Evolutionary conservation across 805 yeast genomes (phyloP).

Genomic region (Candida coleopterorum): DNA sequence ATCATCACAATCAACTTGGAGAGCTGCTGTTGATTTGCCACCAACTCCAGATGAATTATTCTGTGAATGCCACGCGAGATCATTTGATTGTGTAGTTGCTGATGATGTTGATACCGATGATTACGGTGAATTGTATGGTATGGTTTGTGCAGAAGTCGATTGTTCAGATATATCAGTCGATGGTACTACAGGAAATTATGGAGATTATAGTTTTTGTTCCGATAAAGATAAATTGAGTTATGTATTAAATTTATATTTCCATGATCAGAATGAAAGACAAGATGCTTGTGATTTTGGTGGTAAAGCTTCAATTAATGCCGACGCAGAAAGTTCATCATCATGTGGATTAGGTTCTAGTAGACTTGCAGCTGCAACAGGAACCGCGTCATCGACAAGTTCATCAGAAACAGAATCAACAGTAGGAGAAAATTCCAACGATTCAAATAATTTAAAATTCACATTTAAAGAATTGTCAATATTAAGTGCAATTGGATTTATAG

Average conservation of each 20-base stretch:
- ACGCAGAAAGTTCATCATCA: conserved; percentile 25
- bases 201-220: conserved; percentile 69
- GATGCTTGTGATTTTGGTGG: conserved; percentile 70
- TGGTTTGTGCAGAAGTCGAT: conserved; percentile 53
- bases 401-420: conserved; percentile 22
- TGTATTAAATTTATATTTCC: conserved; percentile 60
- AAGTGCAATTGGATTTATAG: conserved; percentile 34
- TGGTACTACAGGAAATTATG: conserved; percentile 65
- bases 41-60: conserved; percentile 68
- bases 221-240: conserved; percentile 61
- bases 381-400: conserved; percentile 18
- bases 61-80: conserved; percentile 58
- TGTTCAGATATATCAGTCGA: conserved; percentile 60
- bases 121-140: conserved; percentile 54
- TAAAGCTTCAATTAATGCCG: conserved; percentile 45
- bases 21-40: conserved; percentile 63
- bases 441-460: neutral
- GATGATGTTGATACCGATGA: conserved; percentile 50
- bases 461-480: conserved; percentile 6
- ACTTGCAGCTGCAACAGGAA: conserved; percentile 19
- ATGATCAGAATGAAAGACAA: conserved; percentile 34
- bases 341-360: conserved; percentile 14
- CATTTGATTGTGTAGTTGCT: conserved; percentile 58
- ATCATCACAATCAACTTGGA: conserved; percentile 46
- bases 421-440: conserved; percentile 4